Evolutionary conservation across 768 basidiomycete genomes (phyloP).

Genomic region (Gyrodon lividus): DNA sequence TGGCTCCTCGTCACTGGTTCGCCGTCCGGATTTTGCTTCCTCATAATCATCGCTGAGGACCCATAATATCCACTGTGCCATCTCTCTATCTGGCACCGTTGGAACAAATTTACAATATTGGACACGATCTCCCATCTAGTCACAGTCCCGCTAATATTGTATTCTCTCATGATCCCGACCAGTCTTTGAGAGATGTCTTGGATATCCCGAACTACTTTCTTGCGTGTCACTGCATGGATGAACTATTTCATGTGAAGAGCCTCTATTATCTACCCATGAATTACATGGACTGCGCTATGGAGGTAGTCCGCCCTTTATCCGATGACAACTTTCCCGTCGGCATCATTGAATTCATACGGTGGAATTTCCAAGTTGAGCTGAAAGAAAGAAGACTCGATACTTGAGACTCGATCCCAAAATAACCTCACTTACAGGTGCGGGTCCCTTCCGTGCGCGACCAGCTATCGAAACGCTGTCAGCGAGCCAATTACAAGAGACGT

Average conservation of each 20-base stretch:
- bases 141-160: background rate
- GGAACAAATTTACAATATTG: background rate
- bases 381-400: slow-evolving; percentile 11
- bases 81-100: background rate
- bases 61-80: background rate
- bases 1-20: slow-evolving; percentile 6
- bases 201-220: too few species aligned
- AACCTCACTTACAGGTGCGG: slow-evolving; percentile 75
- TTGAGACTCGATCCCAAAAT: background rate
- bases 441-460: slow-evolving; percentile 93
- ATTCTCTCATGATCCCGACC: background rate
- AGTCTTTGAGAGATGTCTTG: background rate
- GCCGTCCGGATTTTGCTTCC: slow-evolving; percentile 3
- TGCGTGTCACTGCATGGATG: background rate
- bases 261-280: slow-evolving; percentile 25
- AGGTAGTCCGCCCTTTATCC: slow-evolving; percentile 48
- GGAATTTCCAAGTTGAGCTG: slow-evolving; percentile 95
- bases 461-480: slow-evolving; percentile 44
- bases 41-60: background rate
- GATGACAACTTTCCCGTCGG: slow-evolving; percentile 80
- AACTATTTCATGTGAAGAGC: slow-evolving; percentile 5
- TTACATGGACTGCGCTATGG: slow-evolving; percentile 18
- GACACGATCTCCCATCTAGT: background rate
- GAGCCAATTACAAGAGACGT: slow-evolving; percentile 3
- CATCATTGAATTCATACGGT: slow-evolving; percentile 83